Base-by-base conservation (phyloP, 2,329 filamentous ascomycete genomes). In the Fusarium verrucosum region DNA sequence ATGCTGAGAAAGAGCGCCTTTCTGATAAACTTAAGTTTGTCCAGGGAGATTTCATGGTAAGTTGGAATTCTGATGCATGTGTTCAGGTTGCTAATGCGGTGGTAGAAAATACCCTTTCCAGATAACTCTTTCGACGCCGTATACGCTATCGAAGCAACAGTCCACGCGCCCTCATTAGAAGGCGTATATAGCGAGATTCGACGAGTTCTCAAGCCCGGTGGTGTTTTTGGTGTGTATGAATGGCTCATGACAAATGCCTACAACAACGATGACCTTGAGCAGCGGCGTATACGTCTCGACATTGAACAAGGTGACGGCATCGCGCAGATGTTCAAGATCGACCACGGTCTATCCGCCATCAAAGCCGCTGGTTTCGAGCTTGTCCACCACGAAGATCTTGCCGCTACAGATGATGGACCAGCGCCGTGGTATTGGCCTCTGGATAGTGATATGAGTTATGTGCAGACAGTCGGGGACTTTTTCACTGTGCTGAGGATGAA, bases 201-300 rank as follows among this genome's bases (percentile, higher is more conserved):
- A 85, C 91, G 92, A 33, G 94, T 97, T n/a, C 84, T 99, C 65
- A 99, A 98, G 85, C 95, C 95, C 19, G 95, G 95, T 54, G 94
- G 95, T 76, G 83, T 92, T 42, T 99, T 98, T 71, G 95, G 94
- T 73, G 94, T 98, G 40, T 99, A 98, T 81, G 95, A 99, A 79
- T 98, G 95, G 95, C 84, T 98, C 74, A 98, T 99, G 95, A 98
- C 94, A 7, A 94, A 97, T 60, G 82, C 88, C 16, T 99, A 97
- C 80, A 90, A 98, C 81, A 94, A 96, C 76, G 83, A 90, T 61
- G 92, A 97, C 83, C 78, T 92, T 0, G 84, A 88, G 72, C 95
- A 98, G 81, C 91, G 93, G 68, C 87, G 91, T 74, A 95, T 98
- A 74, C 92, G 95, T 64, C 88, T 97, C 13, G 94, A 91, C 64